Evolutionary conservation across 2,329 filamentous ascomycete genomes (phyloP), one percentile per base, ranked within the genome.

Genomic region (Dendrostoma leiphaemia): DNA sequence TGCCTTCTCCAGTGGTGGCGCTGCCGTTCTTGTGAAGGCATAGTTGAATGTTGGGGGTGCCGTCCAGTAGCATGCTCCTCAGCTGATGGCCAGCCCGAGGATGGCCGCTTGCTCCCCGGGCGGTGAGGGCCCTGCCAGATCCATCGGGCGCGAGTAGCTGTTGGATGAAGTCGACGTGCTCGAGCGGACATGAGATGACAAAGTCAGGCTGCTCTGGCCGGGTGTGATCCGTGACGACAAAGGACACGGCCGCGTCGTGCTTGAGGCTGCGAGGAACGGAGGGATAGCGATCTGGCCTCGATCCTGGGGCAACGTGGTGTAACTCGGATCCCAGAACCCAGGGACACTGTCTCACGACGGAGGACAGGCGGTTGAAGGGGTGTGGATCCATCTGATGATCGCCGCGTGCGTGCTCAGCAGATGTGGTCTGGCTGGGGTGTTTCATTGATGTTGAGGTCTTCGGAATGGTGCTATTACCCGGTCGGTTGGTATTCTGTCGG

Each of bases 31-130:
- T 4, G 10, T 54, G 55, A 5, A 57, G 41, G 6, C 41, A 41
- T 24, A 57, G 51, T 32, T 54, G 51, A 29, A 57, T 51, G n/a
- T 53, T 57, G 2, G 55, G 51, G 13, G 47, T 57, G 23, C 55
- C 55, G 24, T 57, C 55, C 17, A 57, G 15, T 31, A 57, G 7
- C 51, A 57, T 54, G 37, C 51, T 57, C 29, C 55, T 50, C 41
- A 57, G 9, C 43, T 57, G 51, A 3, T 35, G 34, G 6, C 38
- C 51, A 12, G 17, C n/a, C 2, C 55, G 51, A 3, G 55, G 55
- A 9, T 47, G 41, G 10, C 55, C 46, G 6, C 55, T 57, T 19
- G 55, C 37, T 6, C 51, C 51, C 1, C 55, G 51, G 6, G 47
- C 51, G n/a, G 28, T 40, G 10, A 57, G 51, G 19, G 23, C 23